Evolutionary conservation across 2,329 filamentous ascomycete species (phyloP).

Genomic region (Pyricularia grisea): DNA sequence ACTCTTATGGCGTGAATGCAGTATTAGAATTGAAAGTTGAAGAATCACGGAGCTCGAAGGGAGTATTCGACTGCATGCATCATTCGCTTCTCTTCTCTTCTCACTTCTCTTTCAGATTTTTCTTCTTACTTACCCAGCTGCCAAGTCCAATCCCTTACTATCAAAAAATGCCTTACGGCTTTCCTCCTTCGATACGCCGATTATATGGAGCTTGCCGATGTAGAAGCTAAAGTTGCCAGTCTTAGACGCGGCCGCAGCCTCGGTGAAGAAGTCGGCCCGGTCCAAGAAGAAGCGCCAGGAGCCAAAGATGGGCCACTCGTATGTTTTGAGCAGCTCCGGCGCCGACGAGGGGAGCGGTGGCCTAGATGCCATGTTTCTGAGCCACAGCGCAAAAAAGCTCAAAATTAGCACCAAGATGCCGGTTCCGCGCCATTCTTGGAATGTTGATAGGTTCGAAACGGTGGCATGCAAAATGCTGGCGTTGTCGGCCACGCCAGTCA

Average conservation of each 20-base stretch:
- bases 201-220: slow-evolving; percentile 32
- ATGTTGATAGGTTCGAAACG: too few relatives aligned
- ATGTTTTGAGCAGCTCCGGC: slow-evolving; percentile 9
- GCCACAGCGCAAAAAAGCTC: too few relatives aligned
- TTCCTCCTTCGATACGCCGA: slow-evolving; percentile 32
- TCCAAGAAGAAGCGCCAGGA: slow-evolving; percentile 34
- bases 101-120: not conserved
- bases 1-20: not conserved
- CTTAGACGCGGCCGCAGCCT: slow-evolving; percentile 18
- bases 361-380: too few relatives aligned
- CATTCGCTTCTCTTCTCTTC: not conserved
- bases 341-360: not conserved
- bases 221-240: slow-evolving; percentile 40
- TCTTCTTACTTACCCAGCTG: slow-evolving; percentile 26
- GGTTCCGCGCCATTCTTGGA: too few relatives aligned
- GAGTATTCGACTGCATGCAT: not conserved
- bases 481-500: too few relatives aligned
- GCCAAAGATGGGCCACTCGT: slow-evolving; percentile 30
- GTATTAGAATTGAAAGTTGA: not conserved
- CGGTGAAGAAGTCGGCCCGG: slow-evolving; percentile 31
- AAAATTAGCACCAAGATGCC: too few relatives aligned
- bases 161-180: slow-evolving; percentile 36
- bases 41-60: too few relatives aligned
- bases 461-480: too few relatives aligned
- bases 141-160: slow-evolving; percentile 30